Evolutionary conservation across 2,329 filamentous ascomycete genomes (phyloP).

Genomic region (Helotiales sp.): DNA sequence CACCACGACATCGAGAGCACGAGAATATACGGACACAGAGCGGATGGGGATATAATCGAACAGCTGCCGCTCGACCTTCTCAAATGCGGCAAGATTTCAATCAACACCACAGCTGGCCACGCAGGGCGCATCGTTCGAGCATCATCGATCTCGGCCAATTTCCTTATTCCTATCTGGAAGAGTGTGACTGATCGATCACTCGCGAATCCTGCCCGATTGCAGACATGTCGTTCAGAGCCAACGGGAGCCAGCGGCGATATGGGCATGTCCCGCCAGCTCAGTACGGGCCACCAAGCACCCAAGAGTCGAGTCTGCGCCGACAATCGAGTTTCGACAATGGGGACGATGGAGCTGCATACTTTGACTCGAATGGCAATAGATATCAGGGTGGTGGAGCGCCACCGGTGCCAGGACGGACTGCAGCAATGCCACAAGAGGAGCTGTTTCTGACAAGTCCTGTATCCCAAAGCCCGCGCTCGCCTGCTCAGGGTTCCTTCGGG

Average conservation of each 20-base stretch:
- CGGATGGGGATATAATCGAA: constrained; percentile 25
- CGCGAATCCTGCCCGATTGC: constrained; percentile 11
- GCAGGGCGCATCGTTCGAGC: constrained; percentile 12
- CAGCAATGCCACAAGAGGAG: constrained; percentile 50
- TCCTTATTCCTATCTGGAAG: neutral
- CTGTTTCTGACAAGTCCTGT: constrained; percentile 52
- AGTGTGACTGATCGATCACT: constrained; percentile 7
- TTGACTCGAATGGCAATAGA: constrained; percentile 37
- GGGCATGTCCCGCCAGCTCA: constrained; percentile 67
- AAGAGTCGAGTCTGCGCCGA: constrained; percentile 43
- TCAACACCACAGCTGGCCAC: constrained; percentile 19
- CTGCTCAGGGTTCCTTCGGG: constrained; percentile 28
- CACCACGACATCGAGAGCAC: neutral
- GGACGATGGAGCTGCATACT: constrained; percentile 63
- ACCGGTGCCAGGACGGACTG: constrained; percentile 22
- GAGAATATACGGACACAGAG: constrained; percentile 11
- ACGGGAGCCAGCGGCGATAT: constrained; percentile 60
- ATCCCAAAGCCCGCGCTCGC: constrained; percentile 28
- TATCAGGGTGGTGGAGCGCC: constrained; percentile 34
- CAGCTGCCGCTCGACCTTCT: constrained; percentile 18
- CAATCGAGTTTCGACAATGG: constrained; percentile 74
- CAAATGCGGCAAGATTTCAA: constrained; percentile 24
- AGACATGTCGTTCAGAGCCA: constrained; percentile 60
- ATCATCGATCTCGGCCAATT: constrained; percentile 6
- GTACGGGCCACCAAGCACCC: constrained; percentile 48